Evolutionary conservation across 305 asterid species (phyloP), one percentile per base, ranked within the genome.

Genomic region (Plantago lanceolata): DNA sequence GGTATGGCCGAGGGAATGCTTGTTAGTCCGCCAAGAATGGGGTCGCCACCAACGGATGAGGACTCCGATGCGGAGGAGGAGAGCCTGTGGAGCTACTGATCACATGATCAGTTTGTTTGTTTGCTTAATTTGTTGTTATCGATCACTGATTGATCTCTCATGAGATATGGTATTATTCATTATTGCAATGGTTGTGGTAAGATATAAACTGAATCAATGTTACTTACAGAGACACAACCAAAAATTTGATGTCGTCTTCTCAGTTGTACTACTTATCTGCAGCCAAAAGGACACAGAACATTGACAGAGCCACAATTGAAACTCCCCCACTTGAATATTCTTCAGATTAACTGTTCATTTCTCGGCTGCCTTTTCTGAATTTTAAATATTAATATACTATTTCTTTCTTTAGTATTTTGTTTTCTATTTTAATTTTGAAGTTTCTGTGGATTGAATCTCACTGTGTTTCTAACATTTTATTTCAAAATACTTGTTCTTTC

Each of bases 1-100:
- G 85, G 77, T 31, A 84, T 86, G 94, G 94, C 94, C 6, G 85
- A 77, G 62, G 94, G 90, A 63, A 84, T 86, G 94, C 83, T 86
- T 24, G 76, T 83, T 21, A 85, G 88, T 65, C 94, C 88, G 20
- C 94, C 91, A 26, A 72, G 91, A 52, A 72, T 76, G 48, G 54
- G 57, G 43, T 66, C 83, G 18, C 67, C 79, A 37, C 57, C 74
- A 29, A 59, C 82, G 0, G 84, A 75, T 8, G 76, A 78, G 55
- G 68, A 78, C 58, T 79, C 78, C 2, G 82, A 76, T 44, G 76
- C 59, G 18, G 88, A 81, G 18, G 88, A 81, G 44, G 83, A 28
- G 45, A 40, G 45, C 45, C 79, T 87, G 0, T 87, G 95, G 95
- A 81, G 75, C 73, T 85, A 83, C 63, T 80, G 26, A 57, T 75